These are phyloP conservation scores for Pyracantha coccinea DNA, from an alignment of 331 rosid genomes.

Conservation along the genomic window DNA sequence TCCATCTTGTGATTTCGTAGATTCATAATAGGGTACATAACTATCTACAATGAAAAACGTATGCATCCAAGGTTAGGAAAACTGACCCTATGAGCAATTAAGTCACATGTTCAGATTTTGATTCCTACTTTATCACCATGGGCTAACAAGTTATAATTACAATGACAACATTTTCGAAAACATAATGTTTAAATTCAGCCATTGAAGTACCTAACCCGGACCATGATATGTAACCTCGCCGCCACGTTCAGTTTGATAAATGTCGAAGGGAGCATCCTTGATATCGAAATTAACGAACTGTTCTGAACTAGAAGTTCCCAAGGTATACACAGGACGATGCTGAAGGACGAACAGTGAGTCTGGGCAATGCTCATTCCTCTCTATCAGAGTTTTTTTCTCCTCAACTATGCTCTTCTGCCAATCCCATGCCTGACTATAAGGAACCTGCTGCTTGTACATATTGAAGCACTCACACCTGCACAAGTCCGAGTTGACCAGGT, in stretches of 20 bases:
- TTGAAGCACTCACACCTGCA: conserved; percentile 68
- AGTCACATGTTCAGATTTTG: neutral
- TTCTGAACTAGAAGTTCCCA: conserved; percentile 54
- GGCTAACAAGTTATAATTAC: neutral
- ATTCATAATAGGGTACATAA: conserved; percentile 81
- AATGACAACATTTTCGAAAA: neutral
- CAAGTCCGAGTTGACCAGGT: neutral
- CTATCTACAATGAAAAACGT: conserved; percentile 47
- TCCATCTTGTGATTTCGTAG: conserved; percentile 79
- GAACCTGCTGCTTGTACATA: conserved; percentile 45
- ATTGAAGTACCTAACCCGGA: conserved; percentile 68
- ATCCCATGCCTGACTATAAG: conserved; percentile 54
- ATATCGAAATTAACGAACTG: conserved; percentile 50
- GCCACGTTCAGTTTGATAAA: conserved; percentile 76
- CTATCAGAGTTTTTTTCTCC: conserved; percentile 45
- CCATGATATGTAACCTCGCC: conserved; percentile 91
- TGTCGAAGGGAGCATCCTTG: conserved; percentile 42
- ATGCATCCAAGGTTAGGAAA: neutral
- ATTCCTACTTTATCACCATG: neutral
- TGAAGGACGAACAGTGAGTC: conserved; percentile 63
- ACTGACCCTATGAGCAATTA: neutral
- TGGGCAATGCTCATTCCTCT: conserved; percentile 31
- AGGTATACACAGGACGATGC: conserved; percentile 58
- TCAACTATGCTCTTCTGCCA: conserved; percentile 59
- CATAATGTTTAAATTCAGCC: neutral